phyloP scores from a whole-genome alignment of 140 eudicot genomes.

The Flaveria floridana region DNA sequence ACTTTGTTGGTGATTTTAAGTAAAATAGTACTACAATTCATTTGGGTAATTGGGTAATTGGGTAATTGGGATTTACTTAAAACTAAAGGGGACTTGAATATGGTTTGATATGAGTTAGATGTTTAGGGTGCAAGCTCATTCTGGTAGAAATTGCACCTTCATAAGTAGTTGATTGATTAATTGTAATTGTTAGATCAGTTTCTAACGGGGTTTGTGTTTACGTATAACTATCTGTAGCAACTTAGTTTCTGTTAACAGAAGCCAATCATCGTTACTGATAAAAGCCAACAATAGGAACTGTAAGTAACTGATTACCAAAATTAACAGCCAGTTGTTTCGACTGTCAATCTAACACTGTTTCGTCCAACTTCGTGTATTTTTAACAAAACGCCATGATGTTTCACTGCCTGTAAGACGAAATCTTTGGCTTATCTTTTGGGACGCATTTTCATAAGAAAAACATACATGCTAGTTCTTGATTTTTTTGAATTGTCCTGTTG shows the following conservation, averaged over 20 bases:
- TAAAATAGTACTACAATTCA: too few relatives aligned
- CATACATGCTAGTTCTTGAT: background rate
- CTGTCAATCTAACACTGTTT: background rate
- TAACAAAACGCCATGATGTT: background rate
- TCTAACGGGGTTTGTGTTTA: too few relatives aligned
- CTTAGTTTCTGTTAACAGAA: background rate
- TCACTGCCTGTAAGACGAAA: background rate
- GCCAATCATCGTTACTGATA: background rate
- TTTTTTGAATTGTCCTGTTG: background rate
- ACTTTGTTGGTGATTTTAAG: too few relatives aligned
- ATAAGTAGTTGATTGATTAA: background rate
- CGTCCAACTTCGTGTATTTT: background rate
- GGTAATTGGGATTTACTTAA: background rate
- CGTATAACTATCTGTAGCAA: background rate
- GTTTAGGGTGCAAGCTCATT: background rate
- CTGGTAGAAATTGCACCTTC: background rate
- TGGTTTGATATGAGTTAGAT: too few relatives aligned
- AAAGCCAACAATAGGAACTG: background rate
- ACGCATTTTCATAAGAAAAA: background rate
- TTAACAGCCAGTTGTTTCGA: background rate
- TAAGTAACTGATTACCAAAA: too few relatives aligned
- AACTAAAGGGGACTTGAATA: background rate
- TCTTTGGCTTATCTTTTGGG: background rate
- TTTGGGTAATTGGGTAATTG: background rate
- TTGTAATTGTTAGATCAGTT: too few relatives aligned